Evolutionary conservation across 202 grass and related monocot genomes (phyloP), one percentile per base, ranked within the genome.

Genomic region (Brachypodium distachyon): DNA sequence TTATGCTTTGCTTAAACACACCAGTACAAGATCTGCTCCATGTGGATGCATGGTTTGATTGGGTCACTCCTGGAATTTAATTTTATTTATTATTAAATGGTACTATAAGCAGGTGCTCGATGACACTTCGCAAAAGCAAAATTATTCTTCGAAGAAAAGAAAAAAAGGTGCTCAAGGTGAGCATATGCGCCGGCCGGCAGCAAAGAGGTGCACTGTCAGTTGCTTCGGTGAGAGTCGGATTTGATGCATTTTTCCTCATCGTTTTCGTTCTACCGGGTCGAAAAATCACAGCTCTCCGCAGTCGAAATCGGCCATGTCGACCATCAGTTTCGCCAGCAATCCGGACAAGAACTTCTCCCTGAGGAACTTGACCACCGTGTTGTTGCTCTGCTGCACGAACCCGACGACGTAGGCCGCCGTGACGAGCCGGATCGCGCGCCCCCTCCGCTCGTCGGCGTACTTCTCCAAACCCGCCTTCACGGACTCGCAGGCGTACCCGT

Each of bases 341-440:
- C 68, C 18, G 2, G 90, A 71, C 50, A 93, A 67, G 74, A 92
- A 62, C 16, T 29, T 85, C 3, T 93, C 93, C 44, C 90, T 70
- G 61, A 86, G 41, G 53, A 88, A 86, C 42, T 76, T 83, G 17
- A 86, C 17, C 40, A 82, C 46, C 16, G 23, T 5, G 29, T 79
- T 82, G 68, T 55, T 76, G 22, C 82, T 88, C 77, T 87, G 77
- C 51, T 97, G 90, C 23, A 97, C 61, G 56, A 86, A 84, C 7
- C 87, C 90, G n/a, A 93, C 21, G 23, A 81, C 3, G 48, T 82
- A 87, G 3, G 83, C 49, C 3, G 71, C 84, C 14, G 82, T 76
- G 52, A 88, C 59, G 10, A 97, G 76, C 60, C 76, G 51, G 70
- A 92, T 62, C 36, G 80, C 58, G 37, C 93, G 87, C 90, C 90